phyloP scores from a whole-genome alignment of 2,329 filamentous ascomycete genomes.

The Bipolaris cookei region DNA sequence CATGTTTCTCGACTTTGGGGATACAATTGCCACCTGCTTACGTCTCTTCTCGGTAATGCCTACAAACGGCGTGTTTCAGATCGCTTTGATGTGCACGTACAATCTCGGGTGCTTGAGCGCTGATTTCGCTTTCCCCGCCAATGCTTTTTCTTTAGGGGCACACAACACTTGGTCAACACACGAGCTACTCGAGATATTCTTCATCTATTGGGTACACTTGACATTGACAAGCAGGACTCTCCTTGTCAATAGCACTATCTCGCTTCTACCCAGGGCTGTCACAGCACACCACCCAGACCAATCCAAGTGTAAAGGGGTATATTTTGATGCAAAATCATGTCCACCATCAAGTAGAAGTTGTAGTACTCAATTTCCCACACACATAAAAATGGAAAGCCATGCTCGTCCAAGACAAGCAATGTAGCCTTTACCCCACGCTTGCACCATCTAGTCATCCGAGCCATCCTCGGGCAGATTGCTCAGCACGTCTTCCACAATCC shows the following conservation, averaged over 20 bases:
- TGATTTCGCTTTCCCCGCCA: neutral
- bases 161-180: neutral
- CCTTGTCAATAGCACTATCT: neutral
- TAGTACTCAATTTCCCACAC: neutral
- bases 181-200: neutral
- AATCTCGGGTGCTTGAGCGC: constrained; percentile 1
- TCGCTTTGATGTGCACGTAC: constrained; percentile 2
- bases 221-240: neutral
- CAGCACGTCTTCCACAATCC: constrained; percentile 76
- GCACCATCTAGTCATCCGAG: constrained; percentile 16
- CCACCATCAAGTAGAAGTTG: neutral
- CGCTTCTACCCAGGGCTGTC: neutral
- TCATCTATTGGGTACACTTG: neutral
- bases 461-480: constrained; percentile 69
- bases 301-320: constrained; percentile 6
- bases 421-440: neutral
- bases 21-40: neutral
- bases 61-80: constrained; percentile 16
- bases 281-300: neutral
- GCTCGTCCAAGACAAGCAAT: neutral
- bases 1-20: neutral
- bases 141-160: neutral
- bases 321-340: constrained; percentile 1
- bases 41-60: constrained; percentile 4
- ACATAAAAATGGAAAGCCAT: neutral